Conservation (phyloP, 2,329 filamentous ascomycete genomes). For the Talaromyces rugulosus region DNA sequence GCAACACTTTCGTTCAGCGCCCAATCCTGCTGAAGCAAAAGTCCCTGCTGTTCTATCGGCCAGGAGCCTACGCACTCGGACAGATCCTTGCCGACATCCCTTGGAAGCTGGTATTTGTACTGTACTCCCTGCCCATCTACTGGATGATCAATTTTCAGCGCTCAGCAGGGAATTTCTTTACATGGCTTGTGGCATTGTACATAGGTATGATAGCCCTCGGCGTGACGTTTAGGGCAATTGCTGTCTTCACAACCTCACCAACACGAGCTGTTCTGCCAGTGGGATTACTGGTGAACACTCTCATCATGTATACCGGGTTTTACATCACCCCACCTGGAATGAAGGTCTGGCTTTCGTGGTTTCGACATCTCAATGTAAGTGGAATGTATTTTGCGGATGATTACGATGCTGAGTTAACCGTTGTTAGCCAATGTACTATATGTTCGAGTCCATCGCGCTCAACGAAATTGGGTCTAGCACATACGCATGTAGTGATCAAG, state of each 20-base stretch:
- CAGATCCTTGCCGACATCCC: constrained; percentile 85
- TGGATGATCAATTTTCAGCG: constrained; percentile 81
- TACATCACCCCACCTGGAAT: constrained; percentile 39
- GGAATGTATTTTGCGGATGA: too few species aligned
- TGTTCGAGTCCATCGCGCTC: constrained; percentile 26
- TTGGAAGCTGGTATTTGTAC: constrained; percentile 66
- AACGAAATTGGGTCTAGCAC: constrained; percentile 29
- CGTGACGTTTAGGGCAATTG: constrained; percentile 73
- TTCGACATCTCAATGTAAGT: constrained; percentile 24
- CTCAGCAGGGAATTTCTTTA: constrained; percentile 71
- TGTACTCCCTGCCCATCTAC: constrained; percentile 77
- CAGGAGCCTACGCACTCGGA: constrained; percentile 79
- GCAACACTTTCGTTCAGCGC: constrained; percentile 81
- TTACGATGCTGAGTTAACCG: too few species aligned
- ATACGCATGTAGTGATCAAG: constrained; percentile 24
- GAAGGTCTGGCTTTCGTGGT: constrained; percentile 49
- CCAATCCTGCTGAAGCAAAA: constrained; percentile 88
- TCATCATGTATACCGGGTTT: constrained; percentile 35
- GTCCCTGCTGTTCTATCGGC: constrained; percentile 83
- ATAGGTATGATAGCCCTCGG: constrained; percentile 70
- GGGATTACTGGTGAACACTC: constrained; percentile 26
- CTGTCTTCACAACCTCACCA: constrained; percentile 42
- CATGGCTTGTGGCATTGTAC: constrained; percentile 57
- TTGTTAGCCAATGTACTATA: constrained; percentile 23
- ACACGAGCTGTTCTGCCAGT: constrained; percentile 51